Conservation (phyloP, 2,329 filamentous ascomycete species). For the Aspergillus hortae region DNA sequence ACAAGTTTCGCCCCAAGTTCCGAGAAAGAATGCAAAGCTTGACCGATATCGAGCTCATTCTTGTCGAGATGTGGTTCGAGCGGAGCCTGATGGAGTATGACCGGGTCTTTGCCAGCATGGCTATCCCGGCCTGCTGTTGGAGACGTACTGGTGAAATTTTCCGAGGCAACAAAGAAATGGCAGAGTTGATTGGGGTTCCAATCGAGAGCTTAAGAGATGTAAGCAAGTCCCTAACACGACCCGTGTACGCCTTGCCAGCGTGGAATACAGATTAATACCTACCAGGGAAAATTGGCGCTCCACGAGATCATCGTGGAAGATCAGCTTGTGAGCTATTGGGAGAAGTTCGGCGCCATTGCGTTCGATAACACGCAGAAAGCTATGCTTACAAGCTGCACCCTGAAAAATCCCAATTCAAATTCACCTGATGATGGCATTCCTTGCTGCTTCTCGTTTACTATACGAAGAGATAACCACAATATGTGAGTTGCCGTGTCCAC, state of each 20-base stretch:
- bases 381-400: conserved; percentile 84
- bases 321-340: conserved; percentile 95
- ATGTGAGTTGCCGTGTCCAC: conserved; percentile 61
- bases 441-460: conserved; percentile 97
- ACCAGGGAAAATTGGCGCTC: conserved; percentile 83
- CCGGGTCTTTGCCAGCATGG: conserved; percentile 97
- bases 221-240: conserved; percentile 39
- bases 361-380: conserved; percentile 94
- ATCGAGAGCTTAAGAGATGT: conserved; percentile 90
- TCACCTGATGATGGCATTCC: conserved; percentile 68
- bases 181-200: conserved; percentile 87
- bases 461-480: conserved; percentile 89
- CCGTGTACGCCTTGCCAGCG: background rate
- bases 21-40: conserved; percentile 88
- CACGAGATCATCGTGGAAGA: conserved; percentile 96
- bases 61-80: conserved; percentile 99
- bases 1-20: conserved; percentile 92
- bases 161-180: conserved; percentile 97
- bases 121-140: conserved; percentile 97
- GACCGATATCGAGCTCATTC: conserved; percentile 89
- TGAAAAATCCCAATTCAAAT: conserved; percentile 76
- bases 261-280: conserved; percentile 4
- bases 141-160: conserved; percentile 95
- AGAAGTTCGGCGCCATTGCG: conserved; percentile 96
- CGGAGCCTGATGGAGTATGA: conserved; percentile 96